Percentiles rank a stretch among this genome's conserved stretches.
These are phyloP conservation scores for Mycena indigotica DNA, from an alignment of 768 basidiomycete species.

Conservation along the genomic window DNA sequence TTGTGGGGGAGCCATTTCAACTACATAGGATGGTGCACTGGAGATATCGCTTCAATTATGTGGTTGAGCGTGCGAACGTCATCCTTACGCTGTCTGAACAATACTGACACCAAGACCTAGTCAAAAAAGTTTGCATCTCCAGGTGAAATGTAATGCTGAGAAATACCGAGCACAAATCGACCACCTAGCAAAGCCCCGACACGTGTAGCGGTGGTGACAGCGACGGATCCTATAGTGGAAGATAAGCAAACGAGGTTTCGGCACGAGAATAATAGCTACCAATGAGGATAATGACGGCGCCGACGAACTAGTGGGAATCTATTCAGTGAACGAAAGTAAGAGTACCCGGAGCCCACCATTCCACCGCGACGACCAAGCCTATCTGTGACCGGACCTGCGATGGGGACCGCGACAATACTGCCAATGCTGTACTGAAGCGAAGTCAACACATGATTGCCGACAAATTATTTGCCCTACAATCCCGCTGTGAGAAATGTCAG, in stretches of 20 bases:
- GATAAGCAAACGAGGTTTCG: not conserved
- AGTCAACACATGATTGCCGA: not conserved
- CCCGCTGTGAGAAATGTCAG: constrained; percentile 9
- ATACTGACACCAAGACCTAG: constrained; percentile 21
- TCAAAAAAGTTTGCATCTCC: no score
- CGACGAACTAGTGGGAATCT: constrained; percentile 10
- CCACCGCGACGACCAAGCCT: constrained; percentile 17
- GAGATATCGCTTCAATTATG: not conserved
- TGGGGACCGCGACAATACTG: constrained; percentile 18
- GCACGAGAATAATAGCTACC: constrained; percentile 1
- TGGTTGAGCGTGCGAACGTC: not conserved
- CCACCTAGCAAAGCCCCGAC: constrained; percentile 17
- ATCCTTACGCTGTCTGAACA: constrained; percentile 18
- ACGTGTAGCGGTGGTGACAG: constrained; percentile 13
- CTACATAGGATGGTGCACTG: constrained; percentile 16
- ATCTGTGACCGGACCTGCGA: constrained; percentile 21
- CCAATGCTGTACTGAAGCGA: constrained; percentile 16
- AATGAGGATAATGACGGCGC: constrained; percentile 16
- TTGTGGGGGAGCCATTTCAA: constrained; percentile 23
- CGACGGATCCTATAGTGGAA: constrained; percentile 6
- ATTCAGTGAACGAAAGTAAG: not conserved
- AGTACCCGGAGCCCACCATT: constrained; percentile 10
- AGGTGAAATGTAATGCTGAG: no score
- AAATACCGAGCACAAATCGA: constrained; percentile 19
- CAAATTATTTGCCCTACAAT: constrained; percentile 10